Percentiles rank a stretch among this genome's conserved stretches.
Evolutionary conservation across 441 rosid genomes (phyloP).

Genomic region (Pelargonium cotyledonis): DNA sequence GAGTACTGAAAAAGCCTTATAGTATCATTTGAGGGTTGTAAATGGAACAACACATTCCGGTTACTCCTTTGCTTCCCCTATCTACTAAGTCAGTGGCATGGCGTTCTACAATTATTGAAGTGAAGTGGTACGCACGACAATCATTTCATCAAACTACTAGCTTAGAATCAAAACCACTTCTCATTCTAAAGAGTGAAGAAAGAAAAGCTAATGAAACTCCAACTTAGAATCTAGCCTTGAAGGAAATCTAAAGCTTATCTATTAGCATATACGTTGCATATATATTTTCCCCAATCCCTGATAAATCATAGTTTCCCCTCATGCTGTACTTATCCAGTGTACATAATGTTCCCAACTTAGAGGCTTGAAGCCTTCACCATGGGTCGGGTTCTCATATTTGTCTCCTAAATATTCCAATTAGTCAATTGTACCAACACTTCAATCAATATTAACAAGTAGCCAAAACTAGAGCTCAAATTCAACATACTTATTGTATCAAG

Average conservation of each 20-base stretch:
- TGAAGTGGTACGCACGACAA: neutral
- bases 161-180: neutral
- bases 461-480: neutral
- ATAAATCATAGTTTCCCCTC: no score
- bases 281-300: no score
- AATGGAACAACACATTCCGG: neutral
- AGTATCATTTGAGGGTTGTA: neutral
- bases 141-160: neutral
- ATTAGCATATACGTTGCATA: neutral
- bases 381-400: neutral
- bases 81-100: neutral
- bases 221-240: neutral
- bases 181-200: neutral
- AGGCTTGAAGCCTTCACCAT: no score
- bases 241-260: neutral
- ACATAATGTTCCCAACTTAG: no score
- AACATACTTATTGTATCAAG: no score
- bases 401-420: neutral
- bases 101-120: neutral
- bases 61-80: neutral
- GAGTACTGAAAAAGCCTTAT: neutral
- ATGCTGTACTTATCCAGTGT: no score
- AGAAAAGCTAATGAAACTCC: neutral
- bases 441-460: neutral
- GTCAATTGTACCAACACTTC: neutral